A percentile compares a stretch with the other conserved stretches of the same genome.
phyloP scores from a whole-genome alignment of 345 rosid species.

The Gossypium raimondii region DNA sequence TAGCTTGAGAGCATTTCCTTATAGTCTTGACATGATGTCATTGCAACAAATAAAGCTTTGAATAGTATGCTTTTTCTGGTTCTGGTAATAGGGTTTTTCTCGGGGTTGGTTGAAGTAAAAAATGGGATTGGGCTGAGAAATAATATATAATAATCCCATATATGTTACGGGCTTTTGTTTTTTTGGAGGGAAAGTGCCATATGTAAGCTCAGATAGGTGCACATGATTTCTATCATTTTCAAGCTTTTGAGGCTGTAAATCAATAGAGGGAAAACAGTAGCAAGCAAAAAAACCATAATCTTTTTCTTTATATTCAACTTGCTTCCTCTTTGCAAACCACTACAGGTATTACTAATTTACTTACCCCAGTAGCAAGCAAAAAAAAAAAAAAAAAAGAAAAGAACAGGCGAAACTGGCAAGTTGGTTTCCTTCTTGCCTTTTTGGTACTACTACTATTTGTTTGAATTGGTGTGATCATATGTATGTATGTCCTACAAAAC shows the following conservation, averaged over 20 bases:
- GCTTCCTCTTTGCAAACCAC: slow-evolving; percentile 14
- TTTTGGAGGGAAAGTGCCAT: slow-evolving; percentile 20
- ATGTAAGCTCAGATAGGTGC: slow-evolving; percentile 5
- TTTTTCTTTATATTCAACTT: slow-evolving; percentile 1
- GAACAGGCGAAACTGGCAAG: not conserved
- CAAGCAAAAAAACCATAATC: not conserved
- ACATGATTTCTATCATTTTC: slow-evolving; percentile 21
- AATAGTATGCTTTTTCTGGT: not conserved
- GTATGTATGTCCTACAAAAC: not conserved
- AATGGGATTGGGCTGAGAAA: slow-evolving; percentile 11
- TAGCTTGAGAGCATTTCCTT: not conserved
- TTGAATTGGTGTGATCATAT: not conserved
- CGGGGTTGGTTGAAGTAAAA: slow-evolving; percentile 14
- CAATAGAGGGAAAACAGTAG: slow-evolving; percentile 23
- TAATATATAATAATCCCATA: not conserved
- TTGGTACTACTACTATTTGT: slow-evolving; percentile 6
- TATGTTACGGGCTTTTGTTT: not conserved
- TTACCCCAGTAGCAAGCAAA: slow-evolving; percentile 10
- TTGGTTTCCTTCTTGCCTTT: slow-evolving; percentile 6
- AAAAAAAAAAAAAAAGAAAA: not conserved
- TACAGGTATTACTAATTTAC: not conserved
- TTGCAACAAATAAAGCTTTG: not conserved
- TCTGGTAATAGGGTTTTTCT: slow-evolving; percentile 14
- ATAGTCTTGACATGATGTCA: slow-evolving; percentile 13
- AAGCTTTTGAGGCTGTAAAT: slow-evolving; percentile 38